These are phyloP conservation scores for Hygrophila difformis DNA, from an alignment of 257 asterid genomes.

Conservation along the genomic window DNA sequence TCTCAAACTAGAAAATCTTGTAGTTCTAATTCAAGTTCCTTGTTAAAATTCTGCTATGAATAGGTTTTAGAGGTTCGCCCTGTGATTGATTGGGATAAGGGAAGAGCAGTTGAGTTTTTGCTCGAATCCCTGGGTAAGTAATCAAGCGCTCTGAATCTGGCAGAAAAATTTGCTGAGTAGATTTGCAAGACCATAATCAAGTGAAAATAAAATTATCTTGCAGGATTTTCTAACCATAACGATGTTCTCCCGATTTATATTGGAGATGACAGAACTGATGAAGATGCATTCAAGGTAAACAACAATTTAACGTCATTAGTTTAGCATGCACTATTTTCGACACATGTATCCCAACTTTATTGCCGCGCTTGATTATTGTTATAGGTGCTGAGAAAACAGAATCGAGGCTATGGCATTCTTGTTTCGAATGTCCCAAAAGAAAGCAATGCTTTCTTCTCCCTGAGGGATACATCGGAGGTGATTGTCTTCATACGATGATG, in stretches of 20 bases:
- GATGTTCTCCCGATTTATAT: constrained; percentile 77
- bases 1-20: too few species aligned
- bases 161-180: background rate
- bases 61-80: constrained; percentile 98
- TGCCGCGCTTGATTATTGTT: background rate
- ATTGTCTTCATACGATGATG: constrained; percentile 2
- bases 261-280: constrained; percentile 90
- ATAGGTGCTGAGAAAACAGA: constrained; percentile 54
- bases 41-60: background rate
- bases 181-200: background rate
- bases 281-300: constrained; percentile 89
- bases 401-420: constrained; percentile 77
- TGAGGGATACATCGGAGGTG: constrained; percentile 81
- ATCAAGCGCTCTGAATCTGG: background rate
- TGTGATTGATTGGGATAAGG: constrained; percentile 88
- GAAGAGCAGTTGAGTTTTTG: constrained; percentile 89
- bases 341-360: background rate
- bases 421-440: constrained; percentile 72
- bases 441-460: constrained; percentile 80
- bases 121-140: constrained; percentile 76
- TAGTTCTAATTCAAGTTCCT: background rate
- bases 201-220: background rate
- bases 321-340: background rate
- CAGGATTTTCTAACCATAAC: constrained; percentile 44
- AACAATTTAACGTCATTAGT: background rate